Evolutionary conservation across 129 eudicot genomes (phyloP).

Genomic region (Escallonia herrerae): DNA sequence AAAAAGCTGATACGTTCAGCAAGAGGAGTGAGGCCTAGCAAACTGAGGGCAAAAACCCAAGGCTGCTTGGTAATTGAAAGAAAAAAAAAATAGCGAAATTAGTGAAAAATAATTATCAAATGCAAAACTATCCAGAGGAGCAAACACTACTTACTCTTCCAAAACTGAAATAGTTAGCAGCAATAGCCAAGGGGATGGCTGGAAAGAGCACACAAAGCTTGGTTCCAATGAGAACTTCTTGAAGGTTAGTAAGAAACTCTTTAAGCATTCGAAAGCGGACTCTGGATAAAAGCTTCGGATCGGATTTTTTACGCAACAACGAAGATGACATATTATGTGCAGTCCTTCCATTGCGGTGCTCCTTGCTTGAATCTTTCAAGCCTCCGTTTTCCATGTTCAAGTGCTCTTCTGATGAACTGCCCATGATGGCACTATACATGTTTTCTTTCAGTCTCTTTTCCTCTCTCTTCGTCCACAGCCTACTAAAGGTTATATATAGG

Average conservation of each 20-base stretch:
- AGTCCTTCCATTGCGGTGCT: slow-evolving; percentile 15
- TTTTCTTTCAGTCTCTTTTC: background rate
- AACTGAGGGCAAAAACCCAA: slow-evolving; percentile 85
- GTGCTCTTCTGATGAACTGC: slow-evolving; percentile 13
- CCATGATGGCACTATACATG: slow-evolving; percentile 12
- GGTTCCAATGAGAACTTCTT: slow-evolving; percentile 64
- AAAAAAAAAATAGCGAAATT: background rate
- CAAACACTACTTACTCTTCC: slow-evolving; percentile 43
- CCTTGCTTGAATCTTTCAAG: background rate
- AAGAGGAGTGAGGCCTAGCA: slow-evolving; percentile 74
- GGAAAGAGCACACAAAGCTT: slow-evolving; percentile 63
- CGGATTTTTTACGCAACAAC: slow-evolving; percentile 49
- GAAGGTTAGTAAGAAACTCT: slow-evolving; percentile 40
- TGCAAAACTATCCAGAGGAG: background rate
- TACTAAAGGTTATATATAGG: background rate
- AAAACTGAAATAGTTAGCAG: slow-evolving; percentile 37
- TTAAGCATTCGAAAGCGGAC: slow-evolving; percentile 32
- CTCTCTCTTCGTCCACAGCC: background rate
- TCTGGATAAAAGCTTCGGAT: slow-evolving; percentile 22
- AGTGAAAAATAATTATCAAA: background rate
- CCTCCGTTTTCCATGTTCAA: slow-evolving; percentile 33
- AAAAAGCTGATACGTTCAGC: slow-evolving; percentile 87
- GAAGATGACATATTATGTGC: slow-evolving; percentile 49
- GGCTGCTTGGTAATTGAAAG: slow-evolving; percentile 34
- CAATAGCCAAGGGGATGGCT: slow-evolving; percentile 66